Evolutionary conservation across 306 rosid species (phyloP), one percentile per base, ranked within the genome.

Genomic region (Casuarina glauca): DNA sequence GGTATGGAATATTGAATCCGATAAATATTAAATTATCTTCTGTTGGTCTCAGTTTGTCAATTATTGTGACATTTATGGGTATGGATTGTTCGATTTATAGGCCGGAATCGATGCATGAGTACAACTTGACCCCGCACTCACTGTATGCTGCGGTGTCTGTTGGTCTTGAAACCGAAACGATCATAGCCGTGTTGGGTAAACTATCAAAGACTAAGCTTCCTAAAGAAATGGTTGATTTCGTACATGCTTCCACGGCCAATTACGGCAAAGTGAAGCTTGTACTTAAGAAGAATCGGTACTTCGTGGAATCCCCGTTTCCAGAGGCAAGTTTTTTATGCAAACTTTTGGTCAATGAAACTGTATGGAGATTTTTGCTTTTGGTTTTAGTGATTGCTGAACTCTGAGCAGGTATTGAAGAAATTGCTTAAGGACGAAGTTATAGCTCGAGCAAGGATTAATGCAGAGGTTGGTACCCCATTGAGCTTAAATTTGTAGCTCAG

Each of bases 201-300:
- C 82, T 95, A 72, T 95, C 97, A 13, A 95, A 95, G 86, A 91
- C 93, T 57, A 95, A 90, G 90, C 97, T 95, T n/a, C 98, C 98
- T 3, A 88, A 92, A 73, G 97, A 95, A 76, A 95, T 95, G 98
- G 85, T 92, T 70, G 90, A 84, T 60, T 95, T 95, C 71, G 91
- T 95, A 50, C 87, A 95, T 20, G 95, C 85, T 78, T 90, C 97
- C 36, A 94, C 98, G 46, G 87, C 97, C 36, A 94, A 94, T 83
- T 94, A 94, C 63, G 98, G 98, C 64, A 94, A 94, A 86, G 98
- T 94, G 84, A 94, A 94, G 84, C 97, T 94, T 0, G 97, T 92
- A 67, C 98, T 94, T 69, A 94, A 94, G 87, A 94, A 94, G 90
- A 94, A 94, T 62, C 83, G 92, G 36, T 94, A 94, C 86, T 89